phyloP scores from a whole-genome alignment of 2,329 filamentous ascomycete genomes.

The Xylaria sp. region DNA sequence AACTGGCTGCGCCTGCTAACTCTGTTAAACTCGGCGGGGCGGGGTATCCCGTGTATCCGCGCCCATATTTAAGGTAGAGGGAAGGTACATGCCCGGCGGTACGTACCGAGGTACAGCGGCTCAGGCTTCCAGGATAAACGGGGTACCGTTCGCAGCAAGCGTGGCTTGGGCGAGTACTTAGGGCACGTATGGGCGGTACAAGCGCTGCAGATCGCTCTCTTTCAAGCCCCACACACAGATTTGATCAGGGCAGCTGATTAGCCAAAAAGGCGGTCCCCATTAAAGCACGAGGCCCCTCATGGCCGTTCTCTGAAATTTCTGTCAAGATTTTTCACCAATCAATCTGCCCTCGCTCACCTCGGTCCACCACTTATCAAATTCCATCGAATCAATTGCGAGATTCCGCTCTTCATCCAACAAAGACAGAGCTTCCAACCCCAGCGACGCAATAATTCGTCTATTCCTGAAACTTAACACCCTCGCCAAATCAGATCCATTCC shows the following conservation, averaged over 20 bases:
- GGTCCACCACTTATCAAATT: constrained; percentile 32
- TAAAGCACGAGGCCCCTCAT: constrained; percentile 31
- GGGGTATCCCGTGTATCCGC: too few relatives aligned
- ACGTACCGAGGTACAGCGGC: constrained; percentile 9
- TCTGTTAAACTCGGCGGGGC: too few relatives aligned
- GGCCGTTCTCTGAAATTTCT: constrained; percentile 31
- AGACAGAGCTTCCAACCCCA: constrained; percentile 17
- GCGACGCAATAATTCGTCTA: constrained; percentile 24
- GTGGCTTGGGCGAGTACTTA: constrained; percentile 7
- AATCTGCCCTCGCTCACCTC: constrained; percentile 28
- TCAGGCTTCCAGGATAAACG: constrained; percentile 8
- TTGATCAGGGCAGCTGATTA: constrained; percentile 30
- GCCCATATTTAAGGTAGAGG: too few relatives aligned
- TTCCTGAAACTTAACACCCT: constrained; percentile 25
- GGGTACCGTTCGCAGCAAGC: constrained; percentile 3
- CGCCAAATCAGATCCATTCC: constrained; percentile 27
- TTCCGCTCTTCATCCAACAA: constrained; percentile 30
- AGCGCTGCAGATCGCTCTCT: constrained; percentile 3
- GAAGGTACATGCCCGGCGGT: background rate
- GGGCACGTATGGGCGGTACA: constrained; percentile 9
- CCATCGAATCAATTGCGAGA: constrained; percentile 34
- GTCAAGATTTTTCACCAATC: constrained; percentile 34
- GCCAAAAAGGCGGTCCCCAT: constrained; percentile 32
- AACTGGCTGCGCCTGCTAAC: too few relatives aligned
- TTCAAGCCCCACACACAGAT: constrained; percentile 17